Evolutionary conservation across 306 rosid species (phyloP).

Genomic region (Prosopis cineraria): DNA sequence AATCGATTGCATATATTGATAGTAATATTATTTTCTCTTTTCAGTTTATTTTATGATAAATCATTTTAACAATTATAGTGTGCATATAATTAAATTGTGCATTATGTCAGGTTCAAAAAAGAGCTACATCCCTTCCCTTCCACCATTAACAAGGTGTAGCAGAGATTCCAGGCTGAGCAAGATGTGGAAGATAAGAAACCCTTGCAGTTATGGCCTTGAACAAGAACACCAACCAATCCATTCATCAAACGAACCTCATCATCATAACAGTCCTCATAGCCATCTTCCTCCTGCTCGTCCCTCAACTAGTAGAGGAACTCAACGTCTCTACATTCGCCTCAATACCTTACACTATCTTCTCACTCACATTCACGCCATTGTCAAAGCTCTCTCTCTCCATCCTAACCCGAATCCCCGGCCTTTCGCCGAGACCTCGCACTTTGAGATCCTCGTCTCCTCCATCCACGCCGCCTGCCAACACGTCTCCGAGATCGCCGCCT

Average conservation of each 20-base stretch:
- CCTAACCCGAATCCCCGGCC: conserved; percentile 56
- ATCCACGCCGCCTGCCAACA: conserved; percentile 64
- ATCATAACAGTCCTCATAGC: conserved; percentile 35
- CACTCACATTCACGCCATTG: conserved; percentile 59
- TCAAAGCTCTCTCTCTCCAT: conserved; percentile 56
- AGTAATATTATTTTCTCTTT: too few species aligned
- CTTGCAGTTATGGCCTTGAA: conserved; percentile 53
- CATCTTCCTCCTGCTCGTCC: conserved; percentile 31
- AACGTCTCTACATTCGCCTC: conserved; percentile 90
- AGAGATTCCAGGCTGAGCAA: conserved; percentile 59
- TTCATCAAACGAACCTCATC: conserved; percentile 48
- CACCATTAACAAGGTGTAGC: conserved; percentile 89
- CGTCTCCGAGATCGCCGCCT: conserved; percentile 83
- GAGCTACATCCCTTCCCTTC: conserved; percentile 80
- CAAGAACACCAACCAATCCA: conserved; percentile 25
- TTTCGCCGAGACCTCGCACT: conserved; percentile 40
- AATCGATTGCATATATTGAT: too few species aligned
- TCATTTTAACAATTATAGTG: too few species aligned
- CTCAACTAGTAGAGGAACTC: conserved; percentile 82
- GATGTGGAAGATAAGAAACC: conserved; percentile 72
- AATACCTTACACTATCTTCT: conserved; percentile 80
- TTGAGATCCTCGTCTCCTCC: conserved; percentile 46
- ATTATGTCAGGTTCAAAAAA: conserved; percentile 76
- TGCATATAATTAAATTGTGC: too few species aligned
- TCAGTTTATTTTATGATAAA: too few species aligned